Evolutionary conservation across 805 yeast genomes (phyloP).

Genomic region (Metschnikowia orientalis): DNA sequence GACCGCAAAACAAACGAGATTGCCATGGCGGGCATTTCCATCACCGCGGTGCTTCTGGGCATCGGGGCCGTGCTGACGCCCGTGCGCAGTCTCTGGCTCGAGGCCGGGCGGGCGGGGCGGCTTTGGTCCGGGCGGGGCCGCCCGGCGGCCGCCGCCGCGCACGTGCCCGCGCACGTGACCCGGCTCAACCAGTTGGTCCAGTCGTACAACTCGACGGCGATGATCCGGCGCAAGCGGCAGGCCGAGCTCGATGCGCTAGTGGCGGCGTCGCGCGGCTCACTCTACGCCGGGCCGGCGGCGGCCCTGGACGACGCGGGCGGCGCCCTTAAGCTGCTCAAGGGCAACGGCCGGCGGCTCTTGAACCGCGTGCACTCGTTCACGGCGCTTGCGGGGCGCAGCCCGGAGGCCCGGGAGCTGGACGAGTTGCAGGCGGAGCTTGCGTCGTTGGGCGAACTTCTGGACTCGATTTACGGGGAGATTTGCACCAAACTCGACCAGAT

Average conservation of each 20-base stretch:
- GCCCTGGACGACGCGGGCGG: too few relatives aligned
- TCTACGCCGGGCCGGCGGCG: slow-evolving; percentile 20
- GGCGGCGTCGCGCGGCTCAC: slow-evolving; percentile 22
- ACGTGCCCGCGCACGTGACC: slow-evolving; percentile 15
- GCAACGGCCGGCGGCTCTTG: slow-evolving; percentile 25
- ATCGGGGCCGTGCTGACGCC: slow-evolving; percentile 49
- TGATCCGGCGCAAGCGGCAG: slow-evolving; percentile 31
- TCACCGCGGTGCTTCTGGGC: slow-evolving; percentile 48
- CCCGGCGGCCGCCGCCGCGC: background rate
- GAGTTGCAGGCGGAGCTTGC: slow-evolving; percentile 40
- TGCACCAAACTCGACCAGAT: slow-evolving; percentile 15
- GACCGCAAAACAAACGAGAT: slow-evolving; percentile 44
- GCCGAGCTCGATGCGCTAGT: slow-evolving; percentile 25
- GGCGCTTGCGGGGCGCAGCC: slow-evolving; percentile 20
- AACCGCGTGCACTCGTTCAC: slow-evolving; percentile 42
- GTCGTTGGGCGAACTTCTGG: slow-evolving; percentile 30
- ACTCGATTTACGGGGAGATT: slow-evolving; percentile 29
- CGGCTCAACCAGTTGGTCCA: slow-evolving; percentile 30
- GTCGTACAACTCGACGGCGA: slow-evolving; percentile 40
- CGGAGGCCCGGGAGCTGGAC: slow-evolving; percentile 22
- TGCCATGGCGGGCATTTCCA: slow-evolving; percentile 46
- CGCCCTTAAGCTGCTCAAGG: slow-evolving; percentile 11
- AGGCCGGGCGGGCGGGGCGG: slow-evolving; percentile 1
- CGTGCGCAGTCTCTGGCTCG: slow-evolving; percentile 15
- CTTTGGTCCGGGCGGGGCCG: background rate